These are phyloP conservation scores for Exophiala alcalophila DNA, from an alignment of 2,329 filamentous ascomycete species.

Conservation along the genomic window DNA sequence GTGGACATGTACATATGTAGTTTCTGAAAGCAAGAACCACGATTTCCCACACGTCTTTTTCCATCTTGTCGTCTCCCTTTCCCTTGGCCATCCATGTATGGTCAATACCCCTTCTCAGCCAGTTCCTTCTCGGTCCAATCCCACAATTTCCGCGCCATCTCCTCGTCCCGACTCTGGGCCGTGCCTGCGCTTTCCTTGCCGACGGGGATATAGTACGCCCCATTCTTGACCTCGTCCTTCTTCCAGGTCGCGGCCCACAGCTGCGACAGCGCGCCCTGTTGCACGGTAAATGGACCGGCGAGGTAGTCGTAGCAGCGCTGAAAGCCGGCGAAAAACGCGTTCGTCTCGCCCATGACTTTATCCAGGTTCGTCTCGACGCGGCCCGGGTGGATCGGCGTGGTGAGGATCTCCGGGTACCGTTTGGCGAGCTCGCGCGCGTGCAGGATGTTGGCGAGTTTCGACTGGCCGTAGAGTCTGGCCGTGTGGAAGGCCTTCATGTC, in stretches of 20 bases:
- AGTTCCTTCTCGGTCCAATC: constrained; percentile 37
- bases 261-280: constrained; percentile 42
- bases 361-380: constrained; percentile 47
- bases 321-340: constrained; percentile 3
- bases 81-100: not conserved
- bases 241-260: constrained; percentile 42
- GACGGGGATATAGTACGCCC: constrained; percentile 43
- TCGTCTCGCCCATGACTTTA: constrained; percentile 14
- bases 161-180: constrained; percentile 28
- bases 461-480: constrained; percentile 46
- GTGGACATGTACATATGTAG: no score
- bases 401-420: constrained; percentile 46
- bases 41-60: no score
- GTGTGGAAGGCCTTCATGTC: constrained; percentile 25
- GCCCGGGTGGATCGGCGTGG: constrained; percentile 49
- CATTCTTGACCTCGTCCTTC: constrained; percentile 36
- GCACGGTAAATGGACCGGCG: constrained; percentile 25
- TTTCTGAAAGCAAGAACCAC: no score
- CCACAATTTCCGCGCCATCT: constrained; percentile 38
- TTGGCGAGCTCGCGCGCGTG: constrained; percentile 44
- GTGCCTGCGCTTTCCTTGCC: constrained; percentile 30
- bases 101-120: constrained; percentile 12
- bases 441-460: constrained; percentile 52
- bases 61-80: no score
- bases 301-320: constrained; percentile 7